Evolutionary conservation across 345 rosid species (phyloP), one percentile per base, ranked within the genome.

Genomic region (Hypericum perforatum): DNA sequence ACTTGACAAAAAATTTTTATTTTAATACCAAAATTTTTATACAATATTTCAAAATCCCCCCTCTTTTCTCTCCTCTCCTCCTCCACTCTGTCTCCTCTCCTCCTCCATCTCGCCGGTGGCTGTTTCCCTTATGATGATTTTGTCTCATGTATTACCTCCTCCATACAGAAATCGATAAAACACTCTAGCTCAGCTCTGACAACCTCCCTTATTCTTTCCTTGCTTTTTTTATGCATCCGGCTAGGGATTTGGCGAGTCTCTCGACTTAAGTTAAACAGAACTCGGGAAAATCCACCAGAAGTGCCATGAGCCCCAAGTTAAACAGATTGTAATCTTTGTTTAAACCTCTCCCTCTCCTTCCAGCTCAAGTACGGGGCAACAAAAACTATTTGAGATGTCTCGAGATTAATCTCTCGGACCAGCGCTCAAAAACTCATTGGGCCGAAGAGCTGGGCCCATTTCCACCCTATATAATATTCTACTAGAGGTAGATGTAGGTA

Each of bases 331-430:
- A 90, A 47, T 89, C 95, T 41, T 7, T 51, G n/a, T 5, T 73
- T 64, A 54, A 86, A 89, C 52, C 57, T 57, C 3, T 41, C 42
- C 13, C 82, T 64, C 0, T 68, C 77, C 22, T 74, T 69, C 1
- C 14, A 12, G 37, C 50, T 52, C 12, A 89, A 61, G 54, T 89
- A 89, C 1, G 78, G 82, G 6, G 95, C 97, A 0, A 75, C 92
- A 49, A 90, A 77, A 37, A 86, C 97, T 0, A 88, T 80, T 68
- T 90, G 95, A 2, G 97, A 90, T 14, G 94, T 86, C 52, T 90
- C 94, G 0, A 90, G 82, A 60, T 90, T 86, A 66, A 90, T 64
- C 5, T 90, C 95, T 0, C 97, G 81, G 51, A 53, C 88, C 5
- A 73, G 60, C 0, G 73, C 39, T 6, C 97, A 73, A 1, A 90